Evolutionary conservation across 495 filamentous ascomycete genomes (phyloP).

Genomic region (Chaetomidium leptoderma): DNA sequence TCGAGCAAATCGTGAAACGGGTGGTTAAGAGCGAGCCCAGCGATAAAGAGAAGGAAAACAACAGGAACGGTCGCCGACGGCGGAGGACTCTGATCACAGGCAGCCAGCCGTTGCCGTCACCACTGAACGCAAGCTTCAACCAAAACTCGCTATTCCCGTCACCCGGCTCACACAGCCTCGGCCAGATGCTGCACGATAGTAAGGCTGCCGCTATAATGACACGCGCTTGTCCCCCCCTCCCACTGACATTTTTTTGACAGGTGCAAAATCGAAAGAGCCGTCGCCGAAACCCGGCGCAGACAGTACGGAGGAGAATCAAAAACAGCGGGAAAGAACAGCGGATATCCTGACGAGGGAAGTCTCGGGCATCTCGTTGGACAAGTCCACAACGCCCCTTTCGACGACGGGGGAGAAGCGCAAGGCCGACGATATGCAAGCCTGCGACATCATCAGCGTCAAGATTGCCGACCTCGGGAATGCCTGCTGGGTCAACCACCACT

Average conservation of each 20-base stretch:
- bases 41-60: conserved; percentile 86
- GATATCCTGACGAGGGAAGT: conserved; percentile 89
- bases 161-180: conserved; percentile 74
- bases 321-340: conserved; percentile 88
- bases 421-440: conserved; percentile 44
- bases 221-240: conserved; percentile 21
- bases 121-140: conserved; percentile 85
- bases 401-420: conserved; percentile 49
- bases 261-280: conserved; percentile 51
- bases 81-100: conserved; percentile 93
- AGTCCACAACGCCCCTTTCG: conserved; percentile 46
- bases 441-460: conserved; percentile 92
- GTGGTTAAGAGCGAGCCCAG: conserved; percentile 83
- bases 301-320: conserved; percentile 65
- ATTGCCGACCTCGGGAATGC: conserved; percentile 98
- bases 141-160: conserved; percentile 65
- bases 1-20: conserved; percentile 91
- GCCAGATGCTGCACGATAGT: conserved; percentile 80
- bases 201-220: too few relatives aligned
- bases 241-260: conserved; percentile 5
- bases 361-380: conserved; percentile 91
- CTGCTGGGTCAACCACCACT: conserved; percentile 98
- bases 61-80: conserved; percentile 87
- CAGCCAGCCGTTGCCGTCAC: conserved; percentile 92
- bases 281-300: conserved; percentile 45